Evolutionary conservation across 306 rosid species (phyloP).

Genomic region (Lupinus albus): DNA sequence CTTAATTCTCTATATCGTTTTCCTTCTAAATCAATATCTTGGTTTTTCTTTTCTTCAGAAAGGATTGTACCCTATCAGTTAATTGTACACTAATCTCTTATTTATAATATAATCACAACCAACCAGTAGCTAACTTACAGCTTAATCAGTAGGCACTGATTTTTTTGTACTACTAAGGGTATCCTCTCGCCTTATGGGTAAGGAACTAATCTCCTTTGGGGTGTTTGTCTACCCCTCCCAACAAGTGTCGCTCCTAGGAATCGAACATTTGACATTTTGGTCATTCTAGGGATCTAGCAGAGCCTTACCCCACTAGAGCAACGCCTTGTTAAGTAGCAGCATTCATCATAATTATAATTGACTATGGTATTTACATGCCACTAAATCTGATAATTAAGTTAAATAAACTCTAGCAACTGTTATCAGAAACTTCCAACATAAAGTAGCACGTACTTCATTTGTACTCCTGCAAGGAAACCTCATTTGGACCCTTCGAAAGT

Average conservation of each 20-base stretch:
- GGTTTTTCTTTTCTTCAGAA: neutral
- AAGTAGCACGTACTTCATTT: slow-evolving; percentile 66
- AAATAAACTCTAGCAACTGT: slow-evolving; percentile 25
- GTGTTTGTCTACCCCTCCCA: no score
- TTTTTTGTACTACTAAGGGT: no score
- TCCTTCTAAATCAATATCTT: no score
- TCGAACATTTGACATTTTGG: no score
- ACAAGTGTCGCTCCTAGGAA: no score
- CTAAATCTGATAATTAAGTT: slow-evolving; percentile 13
- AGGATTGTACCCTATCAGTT: neutral
- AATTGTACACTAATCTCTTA: slow-evolving; percentile 1
- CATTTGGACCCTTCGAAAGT: slow-evolving; percentile 97
- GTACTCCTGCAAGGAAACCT: slow-evolving; percentile 91
- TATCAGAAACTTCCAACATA: slow-evolving; percentile 25
- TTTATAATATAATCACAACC: neutral
- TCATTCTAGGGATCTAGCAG: no score
- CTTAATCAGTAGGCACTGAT: slow-evolving; percentile 3
- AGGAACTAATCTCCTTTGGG: no score
- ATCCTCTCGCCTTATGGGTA: no score
- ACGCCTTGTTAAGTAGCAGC: slow-evolving; percentile 12
- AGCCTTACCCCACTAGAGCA: no score
- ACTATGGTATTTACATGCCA: slow-evolving; percentile 1
- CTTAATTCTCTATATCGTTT: no score
- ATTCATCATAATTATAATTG: neutral
- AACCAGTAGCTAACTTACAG: slow-evolving; percentile 19